Conservation (phyloP, 1,284 basidiomycete species). For the Kwoniella shivajii region DNA sequence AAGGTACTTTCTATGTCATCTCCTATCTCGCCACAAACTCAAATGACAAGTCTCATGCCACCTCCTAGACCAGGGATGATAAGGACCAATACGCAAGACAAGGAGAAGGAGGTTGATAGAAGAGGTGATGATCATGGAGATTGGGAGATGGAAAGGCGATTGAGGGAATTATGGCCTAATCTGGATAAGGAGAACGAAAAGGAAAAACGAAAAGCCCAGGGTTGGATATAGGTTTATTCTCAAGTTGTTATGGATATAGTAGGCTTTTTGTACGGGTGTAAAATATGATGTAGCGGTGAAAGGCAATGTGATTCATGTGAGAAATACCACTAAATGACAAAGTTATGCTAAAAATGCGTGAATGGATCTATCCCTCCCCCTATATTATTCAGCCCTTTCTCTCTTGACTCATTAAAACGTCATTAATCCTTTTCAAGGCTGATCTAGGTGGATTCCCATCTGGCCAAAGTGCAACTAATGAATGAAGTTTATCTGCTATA, state of each 20-base stretch:
- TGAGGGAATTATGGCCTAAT: slow-evolving; percentile 27
- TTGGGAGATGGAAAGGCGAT: slow-evolving; percentile 11
- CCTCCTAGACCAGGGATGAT: slow-evolving; percentile 20
- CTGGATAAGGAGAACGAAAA: slow-evolving; percentile 2
- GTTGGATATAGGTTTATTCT: slow-evolving; percentile 7
- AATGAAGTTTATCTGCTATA: slow-evolving; percentile 39
- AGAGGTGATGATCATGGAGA: not conserved
- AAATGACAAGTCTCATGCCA: slow-evolving; percentile 9
- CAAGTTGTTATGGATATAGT: too few relatives aligned
- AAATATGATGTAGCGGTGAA: too few relatives aligned
- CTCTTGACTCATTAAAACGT: slow-evolving; percentile 44
- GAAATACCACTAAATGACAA: too few relatives aligned
- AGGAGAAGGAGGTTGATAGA: slow-evolving; percentile 5
- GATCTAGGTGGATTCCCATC: slow-evolving; percentile 51
- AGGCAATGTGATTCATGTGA: too few relatives aligned
- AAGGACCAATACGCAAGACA: not conserved
- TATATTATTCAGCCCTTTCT: not conserved
- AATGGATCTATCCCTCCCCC: not conserved
- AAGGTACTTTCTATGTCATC: slow-evolving; percentile 9
- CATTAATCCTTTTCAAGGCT: slow-evolving; percentile 50
- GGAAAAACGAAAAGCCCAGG: slow-evolving; percentile 5
- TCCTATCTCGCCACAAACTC: slow-evolving; percentile 1
- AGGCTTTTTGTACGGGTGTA: too few relatives aligned
- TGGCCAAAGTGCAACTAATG: slow-evolving; percentile 47
- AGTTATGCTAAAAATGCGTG: too few relatives aligned